Percentiles rank a stretch among this genome's conserved stretches.
Conservation (phyloP, 2,329 filamentous ascomycete species). For the Aspergillus aculeatus region DNA sequence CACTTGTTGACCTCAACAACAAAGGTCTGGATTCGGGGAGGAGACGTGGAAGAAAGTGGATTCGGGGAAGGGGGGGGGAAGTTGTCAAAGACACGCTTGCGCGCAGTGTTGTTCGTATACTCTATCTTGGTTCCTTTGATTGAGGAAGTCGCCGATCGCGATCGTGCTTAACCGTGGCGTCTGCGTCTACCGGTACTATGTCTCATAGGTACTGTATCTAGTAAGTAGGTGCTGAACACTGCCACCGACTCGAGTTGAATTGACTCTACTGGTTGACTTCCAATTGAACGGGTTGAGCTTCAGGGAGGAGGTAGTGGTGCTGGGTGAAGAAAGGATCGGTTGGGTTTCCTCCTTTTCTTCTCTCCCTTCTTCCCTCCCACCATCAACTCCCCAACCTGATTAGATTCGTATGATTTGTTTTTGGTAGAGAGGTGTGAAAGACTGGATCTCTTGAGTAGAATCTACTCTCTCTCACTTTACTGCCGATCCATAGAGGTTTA, state of each 20-base stretch:
- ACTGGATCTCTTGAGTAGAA: too few relatives aligned
- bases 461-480: too few relatives aligned
- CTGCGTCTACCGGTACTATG: too few relatives aligned
- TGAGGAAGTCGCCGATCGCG: slow-evolving; percentile 28
- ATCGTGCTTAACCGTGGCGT: slow-evolving; percentile 14
- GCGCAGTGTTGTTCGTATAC: not conserved
- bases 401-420: not conserved
- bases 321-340: not conserved
- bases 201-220: not conserved
- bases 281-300: too few relatives aligned
- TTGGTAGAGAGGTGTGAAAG: not conserved
- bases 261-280: too few relatives aligned
- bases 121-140: slow-evolving; percentile 24
- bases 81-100: too few relatives aligned
- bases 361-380: not conserved
- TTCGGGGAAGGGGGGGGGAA: not conserved
- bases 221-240: too few relatives aligned
- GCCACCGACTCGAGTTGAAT: too few relatives aligned
- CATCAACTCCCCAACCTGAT: not conserved
- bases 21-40: too few relatives aligned
- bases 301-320: too few relatives aligned
- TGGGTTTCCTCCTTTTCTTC: not conserved
- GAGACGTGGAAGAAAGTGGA: not conserved
- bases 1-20: too few relatives aligned
- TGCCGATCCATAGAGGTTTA: too few relatives aligned